Conservation (phyloP, 2,329 filamentous ascomycete genomes). For the Calonectria pseudoturangicola region DNA sequence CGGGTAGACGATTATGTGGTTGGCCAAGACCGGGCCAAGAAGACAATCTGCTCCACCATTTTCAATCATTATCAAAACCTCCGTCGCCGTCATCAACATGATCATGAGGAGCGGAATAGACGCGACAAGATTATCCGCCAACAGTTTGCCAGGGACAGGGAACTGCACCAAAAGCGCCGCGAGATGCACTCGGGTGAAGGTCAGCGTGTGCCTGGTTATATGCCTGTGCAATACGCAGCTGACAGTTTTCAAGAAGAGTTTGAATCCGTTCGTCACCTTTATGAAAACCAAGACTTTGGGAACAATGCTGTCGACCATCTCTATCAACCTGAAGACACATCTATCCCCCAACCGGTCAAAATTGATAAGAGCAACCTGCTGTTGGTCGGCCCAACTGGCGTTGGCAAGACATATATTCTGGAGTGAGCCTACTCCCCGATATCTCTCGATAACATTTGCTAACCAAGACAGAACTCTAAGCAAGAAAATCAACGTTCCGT, state of each 20-base stretch:
- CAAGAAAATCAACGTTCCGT: conserved; percentile 94
- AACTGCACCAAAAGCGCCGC: conserved; percentile 70
- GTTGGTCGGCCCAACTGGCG: conserved; percentile 92
- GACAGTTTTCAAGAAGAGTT: conserved; percentile 70
- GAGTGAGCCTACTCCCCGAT: conserved; percentile 66
- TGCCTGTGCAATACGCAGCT: conserved; percentile 60
- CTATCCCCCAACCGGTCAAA: conserved; percentile 73
- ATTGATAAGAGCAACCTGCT: conserved; percentile 98
- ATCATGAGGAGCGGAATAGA: conserved; percentile 76
- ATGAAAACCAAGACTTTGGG: conserved; percentile 59
- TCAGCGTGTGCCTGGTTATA: conserved; percentile 63
- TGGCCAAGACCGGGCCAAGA: conserved; percentile 95
- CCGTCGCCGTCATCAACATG: conserved; percentile 85
- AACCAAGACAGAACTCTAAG: conserved; percentile 83
- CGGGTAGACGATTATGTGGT: conserved; percentile 97
- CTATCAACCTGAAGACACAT: conserved; percentile 69
- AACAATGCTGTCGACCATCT: conserved; percentile 64
- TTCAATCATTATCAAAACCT: conserved; percentile 98
- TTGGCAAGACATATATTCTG: conserved; percentile 96
- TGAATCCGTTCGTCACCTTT: conserved; percentile 66
- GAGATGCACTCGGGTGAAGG: conserved; percentile 87
- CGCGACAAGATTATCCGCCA: conserved; percentile 82
- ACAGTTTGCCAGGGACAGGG: conserved; percentile 81
- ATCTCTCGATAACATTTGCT: conserved; percentile 45
- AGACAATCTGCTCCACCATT: conserved; percentile 92